These are phyloP conservation scores for Camellia sinensis DNA, from an alignment of 148 eudicot genomes.

Conservation along the genomic window DNA sequence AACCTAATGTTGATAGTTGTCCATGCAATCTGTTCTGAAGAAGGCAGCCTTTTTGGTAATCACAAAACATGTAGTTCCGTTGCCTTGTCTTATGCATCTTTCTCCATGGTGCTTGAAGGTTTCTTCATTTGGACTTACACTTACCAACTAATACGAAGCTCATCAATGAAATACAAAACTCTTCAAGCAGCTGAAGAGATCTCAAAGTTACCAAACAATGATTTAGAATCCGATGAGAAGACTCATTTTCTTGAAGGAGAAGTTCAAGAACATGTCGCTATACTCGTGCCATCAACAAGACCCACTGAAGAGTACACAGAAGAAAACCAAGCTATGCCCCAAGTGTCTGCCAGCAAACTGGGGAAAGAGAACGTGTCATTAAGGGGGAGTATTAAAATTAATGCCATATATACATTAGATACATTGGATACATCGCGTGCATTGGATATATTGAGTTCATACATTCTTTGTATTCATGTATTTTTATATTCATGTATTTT, in stretches of 20 bases:
- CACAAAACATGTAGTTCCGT: no score
- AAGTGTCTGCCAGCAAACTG: constrained; percentile 2
- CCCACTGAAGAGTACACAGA: constrained; percentile 20
- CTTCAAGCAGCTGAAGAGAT: constrained; percentile 32
- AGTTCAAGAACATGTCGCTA: constrained; percentile 28
- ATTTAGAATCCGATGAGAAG: constrained; percentile 48
- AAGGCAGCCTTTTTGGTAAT: no score
- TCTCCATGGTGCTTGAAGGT: no score
- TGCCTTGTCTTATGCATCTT: no score
- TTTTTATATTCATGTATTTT: no score
- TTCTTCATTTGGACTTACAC: no score
- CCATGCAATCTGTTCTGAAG: no score
- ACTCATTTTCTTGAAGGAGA: constrained; percentile 48
- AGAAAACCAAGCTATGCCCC: constrained; percentile 23
- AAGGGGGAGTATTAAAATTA: constrained; percentile 35
- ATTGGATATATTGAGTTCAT: no score
- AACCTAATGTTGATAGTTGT: no score
- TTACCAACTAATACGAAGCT: constrained; percentile 62
- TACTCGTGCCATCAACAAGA: constrained; percentile 10
- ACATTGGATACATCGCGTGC: no score
- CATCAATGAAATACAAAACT: constrained; percentile 40
- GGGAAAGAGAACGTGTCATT: constrained; percentile 16
- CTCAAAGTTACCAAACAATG: constrained; percentile 52
- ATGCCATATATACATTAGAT: no score
- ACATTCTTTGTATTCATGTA: no score